A percentile compares a stretch with the other conserved stretches of the same genome.
phyloP scores from a whole-genome alignment of 1,139 yeast genomes.

The Tardiomyces digboiensis region DNA sequence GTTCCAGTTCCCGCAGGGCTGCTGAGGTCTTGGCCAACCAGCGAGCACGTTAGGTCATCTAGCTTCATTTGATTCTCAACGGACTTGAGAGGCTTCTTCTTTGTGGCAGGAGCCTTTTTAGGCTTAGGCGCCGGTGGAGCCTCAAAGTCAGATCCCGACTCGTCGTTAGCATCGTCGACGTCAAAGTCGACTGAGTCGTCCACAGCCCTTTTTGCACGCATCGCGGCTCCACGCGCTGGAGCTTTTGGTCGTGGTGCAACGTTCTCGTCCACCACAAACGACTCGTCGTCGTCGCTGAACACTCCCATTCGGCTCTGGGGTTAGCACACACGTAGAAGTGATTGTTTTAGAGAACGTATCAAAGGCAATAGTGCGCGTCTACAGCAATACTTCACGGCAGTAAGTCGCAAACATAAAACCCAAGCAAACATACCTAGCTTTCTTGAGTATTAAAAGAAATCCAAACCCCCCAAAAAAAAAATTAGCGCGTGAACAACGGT shows the following conservation, averaged over 20 bases:
- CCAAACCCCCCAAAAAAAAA: no score
- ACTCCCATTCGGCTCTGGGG: background rate
- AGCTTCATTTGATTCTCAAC: background rate
- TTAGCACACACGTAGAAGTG: no score
- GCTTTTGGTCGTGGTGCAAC: background rate
- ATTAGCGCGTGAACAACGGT: no score
- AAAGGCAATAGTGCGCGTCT: no score
- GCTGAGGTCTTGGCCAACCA: slow-evolving; percentile 6
- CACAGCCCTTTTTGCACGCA: background rate
- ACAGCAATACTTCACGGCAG: no score
- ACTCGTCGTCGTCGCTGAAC: slow-evolving; percentile 1
- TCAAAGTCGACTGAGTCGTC: slow-evolving; percentile 3
- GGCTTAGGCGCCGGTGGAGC: slow-evolving; percentile 9
- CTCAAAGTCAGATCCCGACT: slow-evolving; percentile 14
- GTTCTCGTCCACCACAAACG: background rate
- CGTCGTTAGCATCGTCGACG: slow-evolving; percentile 8
- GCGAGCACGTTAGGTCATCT: slow-evolving; percentile 3
- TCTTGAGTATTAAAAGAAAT: no score
- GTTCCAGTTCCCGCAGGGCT: slow-evolving; percentile 7
- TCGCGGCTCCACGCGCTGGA: background rate
- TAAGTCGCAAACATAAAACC: no score
- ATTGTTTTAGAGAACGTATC: no score
- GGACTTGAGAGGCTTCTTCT: slow-evolving; percentile 4
- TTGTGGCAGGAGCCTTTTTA: slow-evolving; percentile 8
- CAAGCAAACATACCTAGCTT: no score